Evolutionary conservation across 352 stramenopile species (phyloP).

Genomic region (Achlya hypogyna): DNA sequence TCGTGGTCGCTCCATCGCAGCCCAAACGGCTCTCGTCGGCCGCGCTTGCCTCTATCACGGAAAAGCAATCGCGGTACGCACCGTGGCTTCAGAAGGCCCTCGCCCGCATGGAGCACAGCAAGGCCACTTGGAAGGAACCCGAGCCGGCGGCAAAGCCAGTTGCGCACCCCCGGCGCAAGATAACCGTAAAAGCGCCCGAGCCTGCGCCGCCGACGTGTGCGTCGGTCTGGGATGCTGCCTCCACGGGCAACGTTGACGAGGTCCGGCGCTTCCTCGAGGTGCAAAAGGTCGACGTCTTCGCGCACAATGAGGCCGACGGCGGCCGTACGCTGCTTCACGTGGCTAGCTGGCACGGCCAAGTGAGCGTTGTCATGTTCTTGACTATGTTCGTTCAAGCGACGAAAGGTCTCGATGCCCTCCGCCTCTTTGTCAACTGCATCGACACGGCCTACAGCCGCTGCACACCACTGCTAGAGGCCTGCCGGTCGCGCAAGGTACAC

Average conservation of each 20-base stretch:
- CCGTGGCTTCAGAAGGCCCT: slow-evolving; percentile 61
- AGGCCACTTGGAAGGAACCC: slow-evolving; percentile 28
- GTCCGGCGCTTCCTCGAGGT: slow-evolving; percentile 30
- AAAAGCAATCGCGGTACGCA: slow-evolving; percentile 30
- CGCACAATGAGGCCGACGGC: slow-evolving; percentile 25
- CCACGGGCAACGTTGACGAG: slow-evolving; percentile 25
- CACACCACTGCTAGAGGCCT: slow-evolving; percentile 51
- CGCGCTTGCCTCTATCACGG: not conserved
- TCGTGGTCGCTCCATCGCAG: no score
- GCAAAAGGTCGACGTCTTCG: slow-evolving; percentile 27
- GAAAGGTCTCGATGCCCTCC: slow-evolving; percentile 26
- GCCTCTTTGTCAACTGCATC: slow-evolving; percentile 30
- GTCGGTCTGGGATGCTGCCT: slow-evolving; percentile 38
- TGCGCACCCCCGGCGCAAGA: not conserved
- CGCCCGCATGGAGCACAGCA: slow-evolving; percentile 28
- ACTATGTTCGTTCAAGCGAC: slow-evolving; percentile 30
- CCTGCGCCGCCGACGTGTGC: not conserved
- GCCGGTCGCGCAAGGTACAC: slow-evolving; percentile 32
- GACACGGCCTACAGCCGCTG: slow-evolving; percentile 44
- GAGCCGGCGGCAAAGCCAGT: slow-evolving; percentile 22
- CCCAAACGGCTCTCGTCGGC: not conserved
- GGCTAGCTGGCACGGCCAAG: slow-evolving; percentile 33
- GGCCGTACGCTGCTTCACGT: slow-evolving; percentile 44
- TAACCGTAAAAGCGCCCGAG: not conserved
- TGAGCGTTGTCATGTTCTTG: slow-evolving; percentile 29